These are phyloP conservation scores for Stachybotrys chlorohalonatus DNA, from an alignment of 2,329 filamentous ascomycete species.

Conservation along the genomic window DNA sequence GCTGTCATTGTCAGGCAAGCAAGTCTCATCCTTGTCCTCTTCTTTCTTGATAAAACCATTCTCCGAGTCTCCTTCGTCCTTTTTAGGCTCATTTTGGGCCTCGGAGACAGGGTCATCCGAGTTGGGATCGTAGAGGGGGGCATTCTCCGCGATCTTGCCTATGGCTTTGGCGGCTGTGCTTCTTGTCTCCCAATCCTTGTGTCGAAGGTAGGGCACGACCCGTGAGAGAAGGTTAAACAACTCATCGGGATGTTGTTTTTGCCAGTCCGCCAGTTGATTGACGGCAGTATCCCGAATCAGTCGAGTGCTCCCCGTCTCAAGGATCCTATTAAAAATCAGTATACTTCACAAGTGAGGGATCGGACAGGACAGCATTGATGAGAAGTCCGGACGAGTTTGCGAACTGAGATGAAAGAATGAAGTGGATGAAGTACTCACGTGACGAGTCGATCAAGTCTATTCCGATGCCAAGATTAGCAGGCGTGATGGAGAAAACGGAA, in stretches of 20 bases:
- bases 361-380: background rate
- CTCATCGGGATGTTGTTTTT: conserved; percentile 96
- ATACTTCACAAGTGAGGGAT: background rate
- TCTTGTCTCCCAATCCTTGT: conserved; percentile 95
- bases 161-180: conserved; percentile 90
- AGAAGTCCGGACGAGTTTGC: too few relatives aligned
- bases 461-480: conserved; percentile 5
- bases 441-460: conserved; percentile 74
- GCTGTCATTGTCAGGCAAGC: conserved; percentile 41
- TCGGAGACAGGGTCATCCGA: conserved; percentile 44
- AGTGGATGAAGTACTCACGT: conserved; percentile 52
- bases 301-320: conserved; percentile 94
- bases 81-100: conserved; percentile 31
- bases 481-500: background rate
- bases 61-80: conserved; percentile 23
- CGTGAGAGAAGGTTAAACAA: conserved; percentile 89
- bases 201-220: conserved; percentile 89
- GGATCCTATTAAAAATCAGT: conserved; percentile 49
- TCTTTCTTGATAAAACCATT: conserved; percentile 49
- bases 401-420: background rate
- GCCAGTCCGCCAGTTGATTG: conserved; percentile 92
- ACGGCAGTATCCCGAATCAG: conserved; percentile 96
- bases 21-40: conserved; percentile 40
- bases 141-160: conserved; percentile 87
- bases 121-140: conserved; percentile 82